phyloP scores from a whole-genome alignment of 2,329 filamentous ascomycete species.

The Fusarium albidum region DNA sequence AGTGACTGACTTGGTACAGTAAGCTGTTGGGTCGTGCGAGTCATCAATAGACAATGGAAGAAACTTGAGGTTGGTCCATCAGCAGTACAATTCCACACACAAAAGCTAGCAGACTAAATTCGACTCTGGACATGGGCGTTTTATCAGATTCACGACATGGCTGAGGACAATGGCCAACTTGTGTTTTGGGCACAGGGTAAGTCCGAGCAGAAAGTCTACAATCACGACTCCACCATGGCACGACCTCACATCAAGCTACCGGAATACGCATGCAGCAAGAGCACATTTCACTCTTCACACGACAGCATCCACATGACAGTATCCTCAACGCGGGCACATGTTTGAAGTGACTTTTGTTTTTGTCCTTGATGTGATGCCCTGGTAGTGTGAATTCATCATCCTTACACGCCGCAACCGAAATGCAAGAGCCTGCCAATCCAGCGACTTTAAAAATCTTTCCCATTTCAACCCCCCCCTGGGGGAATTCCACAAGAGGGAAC shows the following conservation, averaged over 20 bases:
- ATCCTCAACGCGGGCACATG: constrained; percentile 20
- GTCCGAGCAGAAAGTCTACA: too few relatives aligned
- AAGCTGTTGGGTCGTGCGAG: neutral
- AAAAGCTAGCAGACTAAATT: too few relatives aligned
- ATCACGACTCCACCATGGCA: too few relatives aligned
- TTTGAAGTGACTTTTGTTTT: constrained; percentile 47
- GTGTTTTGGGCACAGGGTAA: too few relatives aligned
- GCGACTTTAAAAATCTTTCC: constrained; percentile 46
- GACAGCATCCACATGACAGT: constrained; percentile 11
- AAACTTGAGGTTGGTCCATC: too few relatives aligned
- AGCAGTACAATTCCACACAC: too few relatives aligned
- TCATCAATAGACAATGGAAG: neutral
- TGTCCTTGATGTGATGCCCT: constrained; percentile 60
- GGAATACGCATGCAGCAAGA: too few relatives aligned
- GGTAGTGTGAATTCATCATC: constrained; percentile 58
- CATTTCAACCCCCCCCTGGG: constrained; percentile 29
- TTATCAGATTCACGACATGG: too few relatives aligned
- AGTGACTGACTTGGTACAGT: neutral
- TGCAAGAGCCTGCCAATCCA: constrained; percentile 59
- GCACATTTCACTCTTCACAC: too few relatives aligned
- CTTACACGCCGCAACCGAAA: constrained; percentile 63
- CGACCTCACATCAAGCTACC: too few relatives aligned
- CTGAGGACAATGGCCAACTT: too few relatives aligned
- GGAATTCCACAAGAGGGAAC: constrained; percentile 33
- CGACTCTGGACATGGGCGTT: too few relatives aligned